Conservation (phyloP, 805 yeast species). For the Pichia paraexigua region DNA sequence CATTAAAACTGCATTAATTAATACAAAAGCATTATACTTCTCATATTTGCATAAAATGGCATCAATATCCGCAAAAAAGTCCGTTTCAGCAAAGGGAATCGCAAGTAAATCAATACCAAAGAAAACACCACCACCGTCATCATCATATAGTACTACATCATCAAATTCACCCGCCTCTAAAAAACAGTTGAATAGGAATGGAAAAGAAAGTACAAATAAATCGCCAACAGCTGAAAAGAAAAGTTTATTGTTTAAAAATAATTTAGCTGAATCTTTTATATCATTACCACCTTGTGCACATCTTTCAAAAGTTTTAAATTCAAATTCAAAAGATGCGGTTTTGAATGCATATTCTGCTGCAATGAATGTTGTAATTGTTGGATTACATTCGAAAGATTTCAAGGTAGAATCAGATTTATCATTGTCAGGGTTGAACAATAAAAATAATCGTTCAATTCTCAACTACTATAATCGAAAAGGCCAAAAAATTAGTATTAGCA, state of each 20-base stretch:
- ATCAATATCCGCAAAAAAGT: background rate
- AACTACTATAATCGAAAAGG: constrained; percentile 29
- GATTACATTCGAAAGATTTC: constrained; percentile 9
- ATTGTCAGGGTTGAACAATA: background rate
- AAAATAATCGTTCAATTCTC: background rate
- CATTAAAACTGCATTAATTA: background rate
- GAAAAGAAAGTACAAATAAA: background rate
- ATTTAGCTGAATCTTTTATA: constrained; percentile 15
- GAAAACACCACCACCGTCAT: background rate
- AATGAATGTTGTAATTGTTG: constrained; percentile 32
- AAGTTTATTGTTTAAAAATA: background rate
- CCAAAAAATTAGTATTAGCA: constrained; percentile 29
- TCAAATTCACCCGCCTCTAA: background rate
- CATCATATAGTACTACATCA: background rate
- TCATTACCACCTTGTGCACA: constrained; percentile 44
- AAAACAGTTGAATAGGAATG: background rate
- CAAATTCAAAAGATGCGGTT: constrained; percentile 43
- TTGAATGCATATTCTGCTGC: constrained; percentile 45
- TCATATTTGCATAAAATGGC: background rate
- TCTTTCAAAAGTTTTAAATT: constrained; percentile 37
- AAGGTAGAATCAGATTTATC: background rate
- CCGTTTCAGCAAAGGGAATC: background rate
- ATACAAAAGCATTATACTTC: background rate
- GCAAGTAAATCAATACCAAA: constrained; percentile 1
- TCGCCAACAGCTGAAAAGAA: background rate